Conservation (phyloP, 352 stramenopile genomes). For the Globisporangium radiosum region DNA sequence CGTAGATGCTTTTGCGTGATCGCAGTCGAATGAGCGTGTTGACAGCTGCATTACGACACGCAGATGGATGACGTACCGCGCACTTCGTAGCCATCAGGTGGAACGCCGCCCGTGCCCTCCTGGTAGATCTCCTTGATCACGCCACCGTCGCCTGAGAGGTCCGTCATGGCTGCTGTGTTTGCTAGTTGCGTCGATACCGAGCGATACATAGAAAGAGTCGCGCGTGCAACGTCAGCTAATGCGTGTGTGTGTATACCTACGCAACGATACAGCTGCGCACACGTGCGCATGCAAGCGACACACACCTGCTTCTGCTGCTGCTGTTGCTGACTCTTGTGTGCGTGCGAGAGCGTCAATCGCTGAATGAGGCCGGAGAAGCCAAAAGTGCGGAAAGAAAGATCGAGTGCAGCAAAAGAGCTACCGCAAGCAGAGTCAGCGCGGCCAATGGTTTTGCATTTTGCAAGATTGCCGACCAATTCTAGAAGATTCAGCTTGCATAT, state of each 20-base stretch:
- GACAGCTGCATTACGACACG: background rate
- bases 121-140: constrained; percentile 90
- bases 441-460: too few species aligned
- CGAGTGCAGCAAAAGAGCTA: too few species aligned
- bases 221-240: too few species aligned
- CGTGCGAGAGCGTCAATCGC: constrained; percentile 5
- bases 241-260: too few species aligned
- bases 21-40: background rate
- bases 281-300: too few species aligned
- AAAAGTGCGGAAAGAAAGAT: too few species aligned
- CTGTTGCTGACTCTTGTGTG: too few species aligned
- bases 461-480: too few species aligned
- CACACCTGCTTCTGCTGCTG: background rate
- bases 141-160: constrained; percentile 86
- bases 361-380: constrained; percentile 1
- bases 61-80: constrained; percentile 22
- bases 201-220: too few species aligned
- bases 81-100: constrained; percentile 76
- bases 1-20: background rate
- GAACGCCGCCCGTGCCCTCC: constrained; percentile 81
- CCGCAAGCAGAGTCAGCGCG: too few species aligned
- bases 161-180: constrained; percentile 29
- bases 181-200: background rate
- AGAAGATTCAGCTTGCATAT: too few species aligned
- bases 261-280: too few species aligned